Evolutionary conservation across 805 yeast species (phyloP), one percentile per base, ranked within the genome.

Genomic region (Tetrapisispora iriomotensis): DNA sequence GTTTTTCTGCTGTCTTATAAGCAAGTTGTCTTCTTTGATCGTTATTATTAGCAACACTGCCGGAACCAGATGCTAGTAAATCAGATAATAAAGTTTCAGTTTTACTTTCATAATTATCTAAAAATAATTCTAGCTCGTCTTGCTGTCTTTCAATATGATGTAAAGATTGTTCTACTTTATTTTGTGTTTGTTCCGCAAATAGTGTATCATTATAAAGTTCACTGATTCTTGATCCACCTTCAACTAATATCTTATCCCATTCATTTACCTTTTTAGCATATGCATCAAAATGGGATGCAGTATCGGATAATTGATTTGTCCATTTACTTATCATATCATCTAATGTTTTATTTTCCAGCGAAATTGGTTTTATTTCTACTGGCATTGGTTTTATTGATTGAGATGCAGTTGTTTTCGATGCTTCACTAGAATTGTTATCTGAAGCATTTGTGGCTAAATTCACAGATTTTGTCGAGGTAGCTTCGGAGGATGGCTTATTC

Each of bases 261-360:
- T 72, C 71, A 45, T 80, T 77, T 17, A 90, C 77, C 43, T 80
- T 81, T 19, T 69, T 66, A 8, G 95, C 78, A 56, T 85, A 90
- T 10, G 69, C 62, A 42, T 79, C 80, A 62, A 88, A 92, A 27
- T 83, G 79, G 20, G 72, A 70, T 2, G 90, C 74, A 0, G 92
- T 77, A 12, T 74, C 70, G 2, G 90, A 69, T 43, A 92, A 63
- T 48, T 92, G 94, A 40, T 77, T 76, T 0, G 96, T 82, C 98
- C 98, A 92, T 61, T 82, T 87, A 12, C 87, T 75, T 31, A 92
- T 82, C 48, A 92, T 71, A 57, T 92, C 97, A 53, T 92, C 97
- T 54, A 92, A 67, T 1, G 96, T 86, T 59, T 86, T 86, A 62
- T 92, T 92, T 51, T 84, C 87, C 27, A 92, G 71, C 4, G 94